phyloP scores from a whole-genome alignment of 2,329 filamentous ascomycete genomes.

The Venturia pyrina region DNA sequence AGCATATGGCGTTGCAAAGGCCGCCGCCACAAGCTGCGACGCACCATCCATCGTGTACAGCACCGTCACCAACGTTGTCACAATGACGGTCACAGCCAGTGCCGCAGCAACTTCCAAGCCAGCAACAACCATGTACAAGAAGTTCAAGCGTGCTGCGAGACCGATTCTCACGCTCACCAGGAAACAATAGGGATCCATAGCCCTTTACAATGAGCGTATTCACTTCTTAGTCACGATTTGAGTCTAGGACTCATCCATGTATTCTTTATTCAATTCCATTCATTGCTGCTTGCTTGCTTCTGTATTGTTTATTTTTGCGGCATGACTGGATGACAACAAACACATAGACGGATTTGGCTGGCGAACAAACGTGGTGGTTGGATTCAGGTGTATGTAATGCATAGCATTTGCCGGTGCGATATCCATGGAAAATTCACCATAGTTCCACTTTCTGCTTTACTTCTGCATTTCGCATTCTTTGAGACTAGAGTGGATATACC shows the following conservation, averaged over 20 bases:
- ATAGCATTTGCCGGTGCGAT: neutral
- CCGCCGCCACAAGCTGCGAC: neutral
- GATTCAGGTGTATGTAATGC: neutral
- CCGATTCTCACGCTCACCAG: neutral
- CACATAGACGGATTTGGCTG: neutral
- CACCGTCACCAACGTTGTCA: neutral
- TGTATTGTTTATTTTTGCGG: neutral
- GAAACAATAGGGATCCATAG: neutral
- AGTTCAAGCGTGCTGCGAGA: no score
- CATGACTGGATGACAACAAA: neutral
- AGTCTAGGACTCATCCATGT: neutral
- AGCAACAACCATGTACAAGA: no score
- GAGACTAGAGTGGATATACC: no score
- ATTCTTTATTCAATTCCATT: neutral
- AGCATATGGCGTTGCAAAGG: neutral
- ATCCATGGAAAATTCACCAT: neutral
- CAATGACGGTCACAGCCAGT: neutral
- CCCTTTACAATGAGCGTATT: neutral
- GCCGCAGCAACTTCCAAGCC: neutral
- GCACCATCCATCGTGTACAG: neutral
- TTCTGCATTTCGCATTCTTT: no score
- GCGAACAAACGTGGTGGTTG: neutral
- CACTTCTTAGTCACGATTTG: neutral
- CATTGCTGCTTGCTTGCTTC: neutral
- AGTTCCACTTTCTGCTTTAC: no score